Conservation (phyloP, 1,139 yeast genomes). For the Arxiozyma slooffiae region DNA sequence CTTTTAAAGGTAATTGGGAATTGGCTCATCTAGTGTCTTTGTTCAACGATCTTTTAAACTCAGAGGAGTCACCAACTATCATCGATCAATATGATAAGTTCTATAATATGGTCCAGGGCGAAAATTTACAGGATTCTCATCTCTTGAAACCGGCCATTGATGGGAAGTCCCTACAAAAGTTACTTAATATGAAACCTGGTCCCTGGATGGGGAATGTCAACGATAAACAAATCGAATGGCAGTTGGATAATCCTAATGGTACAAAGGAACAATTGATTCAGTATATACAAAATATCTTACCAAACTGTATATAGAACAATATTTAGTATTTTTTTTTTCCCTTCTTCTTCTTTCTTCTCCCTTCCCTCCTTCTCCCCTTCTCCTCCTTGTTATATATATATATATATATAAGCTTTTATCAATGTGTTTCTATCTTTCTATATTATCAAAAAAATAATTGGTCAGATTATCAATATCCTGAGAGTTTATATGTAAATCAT, state of each 20-base stretch:
- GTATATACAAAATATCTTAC: slow-evolving; percentile 31
- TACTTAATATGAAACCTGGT: slow-evolving; percentile 58
- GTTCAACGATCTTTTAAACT: slow-evolving; percentile 13
- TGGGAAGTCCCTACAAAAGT: slow-evolving; percentile 54
- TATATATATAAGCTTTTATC: not conserved
- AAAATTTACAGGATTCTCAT: slow-evolving; percentile 37
- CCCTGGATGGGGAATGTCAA: slow-evolving; percentile 65
- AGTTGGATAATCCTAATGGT: slow-evolving; percentile 56
- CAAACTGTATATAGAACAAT: slow-evolving; percentile 10
- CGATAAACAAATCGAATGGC: slow-evolving; percentile 56
- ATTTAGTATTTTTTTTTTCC: not conserved
- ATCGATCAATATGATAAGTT: slow-evolving; percentile 33
- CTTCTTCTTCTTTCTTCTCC: not conserved
- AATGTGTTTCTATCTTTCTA: not conserved
- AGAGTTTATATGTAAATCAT: not conserved
- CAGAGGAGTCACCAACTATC: slow-evolving; percentile 7
- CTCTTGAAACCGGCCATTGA: slow-evolving; percentile 48
- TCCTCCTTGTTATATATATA: not conserved
- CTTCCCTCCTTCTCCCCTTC: not conserved
- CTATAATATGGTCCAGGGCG: slow-evolving; percentile 22
- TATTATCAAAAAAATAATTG: slow-evolving; percentile 1
- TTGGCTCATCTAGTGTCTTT: slow-evolving; percentile 33
- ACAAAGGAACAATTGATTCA: slow-evolving; percentile 45
- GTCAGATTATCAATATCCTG: slow-evolving; percentile 5
- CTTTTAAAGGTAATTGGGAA: slow-evolving; percentile 44